phyloP scores from a whole-genome alignment of 176 grass and related monocot genomes.

The Microstegium vimineum region DNA sequence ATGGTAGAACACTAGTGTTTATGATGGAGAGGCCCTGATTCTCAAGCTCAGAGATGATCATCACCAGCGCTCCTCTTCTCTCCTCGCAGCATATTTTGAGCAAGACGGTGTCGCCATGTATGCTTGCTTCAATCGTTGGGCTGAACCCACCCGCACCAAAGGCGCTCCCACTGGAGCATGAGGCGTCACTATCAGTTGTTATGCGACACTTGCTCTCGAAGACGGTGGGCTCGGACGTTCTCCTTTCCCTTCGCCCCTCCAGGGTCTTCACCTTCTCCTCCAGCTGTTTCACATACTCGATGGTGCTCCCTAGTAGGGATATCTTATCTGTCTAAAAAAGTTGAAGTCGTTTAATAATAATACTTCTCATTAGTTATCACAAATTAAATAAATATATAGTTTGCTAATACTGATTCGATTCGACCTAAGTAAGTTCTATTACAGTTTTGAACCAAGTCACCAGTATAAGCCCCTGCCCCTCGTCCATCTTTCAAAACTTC shows the following conservation, averaged over 20 bases:
- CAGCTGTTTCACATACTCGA: constrained; percentile 52
- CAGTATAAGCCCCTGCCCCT: no score
- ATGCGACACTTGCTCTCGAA: constrained; percentile 46
- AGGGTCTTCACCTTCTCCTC: constrained; percentile 46
- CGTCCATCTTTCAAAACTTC: neutral
- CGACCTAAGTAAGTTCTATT: neutral
- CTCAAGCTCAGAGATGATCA: constrained; percentile 55
- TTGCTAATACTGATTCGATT: no score
- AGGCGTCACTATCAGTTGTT: neutral
- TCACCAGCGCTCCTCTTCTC: constrained; percentile 45
- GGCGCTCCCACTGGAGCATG: neutral
- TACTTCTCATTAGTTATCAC: neutral
- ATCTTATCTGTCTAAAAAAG: constrained; percentile 48
- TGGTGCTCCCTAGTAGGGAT: constrained; percentile 49
- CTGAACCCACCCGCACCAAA: neutral
- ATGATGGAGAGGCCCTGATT: constrained; percentile 43
- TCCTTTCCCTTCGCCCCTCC: constrained; percentile 28
- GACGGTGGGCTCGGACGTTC: constrained; percentile 22
- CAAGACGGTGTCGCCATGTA: constrained; percentile 36
- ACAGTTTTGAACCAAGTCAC: neutral
- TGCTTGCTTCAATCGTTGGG: constrained; percentile 38
- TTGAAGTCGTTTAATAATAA: neutral
- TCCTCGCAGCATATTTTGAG: constrained; percentile 54
- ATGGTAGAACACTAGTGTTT: constrained; percentile 49
- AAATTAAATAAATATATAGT: neutral